Percentiles rank a stretch among this genome's conserved stretches.
phyloP scores from a whole-genome alignment of 169 alveolate genomes.

The Plasmodium reichenowi region DNA sequence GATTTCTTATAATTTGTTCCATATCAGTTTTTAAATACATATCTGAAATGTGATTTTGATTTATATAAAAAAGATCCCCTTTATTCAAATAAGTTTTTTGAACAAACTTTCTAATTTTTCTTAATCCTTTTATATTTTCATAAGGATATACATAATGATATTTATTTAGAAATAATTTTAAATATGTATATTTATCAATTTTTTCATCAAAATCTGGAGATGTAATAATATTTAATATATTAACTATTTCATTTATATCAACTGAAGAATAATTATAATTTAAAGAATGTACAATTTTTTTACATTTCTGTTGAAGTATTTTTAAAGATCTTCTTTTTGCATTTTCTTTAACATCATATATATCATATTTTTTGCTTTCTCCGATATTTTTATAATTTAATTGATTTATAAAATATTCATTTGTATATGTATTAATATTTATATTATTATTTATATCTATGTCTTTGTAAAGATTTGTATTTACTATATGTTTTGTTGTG shows the following conservation, averaged over 20 bases:
- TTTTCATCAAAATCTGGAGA: constrained; percentile 73
- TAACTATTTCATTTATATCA: constrained; percentile 46
- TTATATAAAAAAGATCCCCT: constrained; percentile 36
- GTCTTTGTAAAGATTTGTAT: too few relatives aligned
- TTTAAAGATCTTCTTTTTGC: constrained; percentile 11
- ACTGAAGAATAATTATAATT: constrained; percentile 55
- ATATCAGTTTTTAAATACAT: constrained; percentile 67
- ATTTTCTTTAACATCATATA: neutral
- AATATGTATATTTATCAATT: constrained; percentile 47
- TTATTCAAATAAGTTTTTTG: constrained; percentile 7
- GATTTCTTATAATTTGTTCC: constrained; percentile 63
- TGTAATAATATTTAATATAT: constrained; percentile 46
- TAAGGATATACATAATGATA: constrained; percentile 72
- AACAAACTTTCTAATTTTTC: constrained; percentile 55
- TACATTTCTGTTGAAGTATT: constrained; percentile 41
- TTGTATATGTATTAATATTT: constrained; percentile 6
- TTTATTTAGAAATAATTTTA: constrained; percentile 54
- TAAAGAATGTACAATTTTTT: constrained; percentile 48
- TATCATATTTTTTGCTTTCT: constrained; percentile 3
- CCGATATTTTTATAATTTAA: constrained; percentile 24
- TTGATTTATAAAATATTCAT: neutral
- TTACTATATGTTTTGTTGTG: too few relatives aligned
- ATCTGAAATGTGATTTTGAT: constrained; percentile 52
- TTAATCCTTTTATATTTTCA: constrained; percentile 37
- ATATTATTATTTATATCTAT: too few relatives aligned